Evolutionary conservation across 176 grass and related monocot genomes (phyloP).

Genomic region (Carex pumila): DNA sequence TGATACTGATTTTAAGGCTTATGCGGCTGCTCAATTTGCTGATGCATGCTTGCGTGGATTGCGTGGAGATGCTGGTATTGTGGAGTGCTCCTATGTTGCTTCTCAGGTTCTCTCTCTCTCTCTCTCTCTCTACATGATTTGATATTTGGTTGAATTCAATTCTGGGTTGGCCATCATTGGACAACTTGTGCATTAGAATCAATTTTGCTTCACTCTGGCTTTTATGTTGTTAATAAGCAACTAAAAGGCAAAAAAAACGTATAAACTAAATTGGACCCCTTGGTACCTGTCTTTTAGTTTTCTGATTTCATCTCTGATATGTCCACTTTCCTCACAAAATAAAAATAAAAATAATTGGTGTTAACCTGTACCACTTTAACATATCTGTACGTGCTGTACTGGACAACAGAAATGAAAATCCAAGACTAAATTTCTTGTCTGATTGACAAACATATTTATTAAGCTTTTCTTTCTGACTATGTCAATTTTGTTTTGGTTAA

Average conservation of each 20-base stretch:
- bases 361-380: background rate
- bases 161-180: background rate
- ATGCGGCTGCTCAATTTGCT: conserved; percentile 70
- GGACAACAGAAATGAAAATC: background rate
- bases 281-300: no score
- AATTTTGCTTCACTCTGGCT: background rate
- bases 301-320: no score
- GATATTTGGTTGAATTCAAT: background rate
- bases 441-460: background rate
- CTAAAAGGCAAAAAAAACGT: background rate
- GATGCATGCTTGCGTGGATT: conserved; percentile 73
- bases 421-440: background rate
- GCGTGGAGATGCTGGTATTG: conserved; percentile 61
- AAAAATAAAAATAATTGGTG: background rate
- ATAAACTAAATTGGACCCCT: background rate
- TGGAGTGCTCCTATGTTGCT: conserved; percentile 79
- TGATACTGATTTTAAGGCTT: conserved; percentile 32
- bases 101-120: conserved; percentile 39
- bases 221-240: conserved; percentile 7
- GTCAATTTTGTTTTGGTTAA: conserved; percentile 28
- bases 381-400: background rate
- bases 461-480: background rate
- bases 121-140: conserved; percentile 11
- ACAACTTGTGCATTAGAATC: background rate
- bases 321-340: no score